Conservation (phyloP, 108 stramenopile genomes). For the Fragilaria crotonensis region DNA sequence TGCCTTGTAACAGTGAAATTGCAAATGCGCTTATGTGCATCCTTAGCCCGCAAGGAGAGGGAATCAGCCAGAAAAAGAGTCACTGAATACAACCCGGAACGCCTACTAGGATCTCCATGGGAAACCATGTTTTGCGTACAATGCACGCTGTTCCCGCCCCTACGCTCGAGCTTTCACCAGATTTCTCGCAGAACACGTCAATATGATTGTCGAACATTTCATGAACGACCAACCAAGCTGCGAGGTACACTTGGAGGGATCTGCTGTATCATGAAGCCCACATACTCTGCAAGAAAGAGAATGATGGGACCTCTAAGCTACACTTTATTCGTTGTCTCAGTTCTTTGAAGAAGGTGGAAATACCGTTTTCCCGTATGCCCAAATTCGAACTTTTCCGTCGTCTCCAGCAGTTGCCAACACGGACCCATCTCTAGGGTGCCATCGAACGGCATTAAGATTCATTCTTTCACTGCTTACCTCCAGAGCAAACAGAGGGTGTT, state of each 20-base stretch:
- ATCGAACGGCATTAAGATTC: conserved; percentile 95
- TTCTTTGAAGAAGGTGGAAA: background rate
- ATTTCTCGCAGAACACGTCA: no score
- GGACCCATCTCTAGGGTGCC: conserved; percentile 83
- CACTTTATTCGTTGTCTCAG: background rate
- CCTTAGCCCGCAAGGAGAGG: no score
- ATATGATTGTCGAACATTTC: no score
- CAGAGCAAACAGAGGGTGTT: conserved; percentile 55
- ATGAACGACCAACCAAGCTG: no score
- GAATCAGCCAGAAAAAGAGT: no score
- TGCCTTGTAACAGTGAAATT: no score
- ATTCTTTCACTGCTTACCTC: conserved; percentile 35
- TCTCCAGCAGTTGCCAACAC: conserved; percentile 80
- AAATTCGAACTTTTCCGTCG: conserved; percentile 83
- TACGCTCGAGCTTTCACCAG: no score
- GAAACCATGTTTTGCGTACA: no score
- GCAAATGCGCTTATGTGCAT: no score
- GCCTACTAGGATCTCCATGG: no score
- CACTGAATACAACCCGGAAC: no score
- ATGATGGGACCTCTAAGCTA: background rate
- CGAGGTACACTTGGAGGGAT: background rate
- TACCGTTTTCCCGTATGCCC: conserved; percentile 41
- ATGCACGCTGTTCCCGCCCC: no score
- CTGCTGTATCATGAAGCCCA: background rate
- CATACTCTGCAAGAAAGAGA: background rate